Percentiles rank a stretch among this genome's conserved stretches.
Conservation (phyloP, 2,329 filamentous ascomycete species). For the Colletotrichum plurivorum region DNA sequence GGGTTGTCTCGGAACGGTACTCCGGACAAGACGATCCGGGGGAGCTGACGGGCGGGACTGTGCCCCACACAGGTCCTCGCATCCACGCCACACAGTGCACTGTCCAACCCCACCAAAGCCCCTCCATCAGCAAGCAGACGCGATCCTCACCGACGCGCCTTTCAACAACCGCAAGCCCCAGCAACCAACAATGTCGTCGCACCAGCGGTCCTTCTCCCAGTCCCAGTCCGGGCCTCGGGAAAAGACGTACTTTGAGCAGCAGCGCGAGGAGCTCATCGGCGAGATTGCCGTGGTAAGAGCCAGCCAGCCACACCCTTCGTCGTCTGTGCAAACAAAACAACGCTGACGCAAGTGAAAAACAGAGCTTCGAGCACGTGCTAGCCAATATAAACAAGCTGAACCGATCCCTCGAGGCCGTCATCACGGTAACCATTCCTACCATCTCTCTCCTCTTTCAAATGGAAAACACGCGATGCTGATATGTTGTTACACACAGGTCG, state of each 20-base stretch:
- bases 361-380: constrained; percentile 90
- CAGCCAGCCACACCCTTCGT: background rate
- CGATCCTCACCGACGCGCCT: constrained; percentile 19
- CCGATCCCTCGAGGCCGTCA: constrained; percentile 90
- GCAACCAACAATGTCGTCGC: constrained; percentile 34
- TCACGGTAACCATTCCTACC: constrained; percentile 70
- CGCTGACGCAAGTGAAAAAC: constrained; percentile 21
- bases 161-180: background rate
- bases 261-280: constrained; percentile 78
- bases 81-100: background rate
- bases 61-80: too few species aligned
- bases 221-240: constrained; percentile 47
- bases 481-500: constrained; percentile 70
- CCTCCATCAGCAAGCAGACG: constrained; percentile 28
- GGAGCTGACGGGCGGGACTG: too few species aligned
- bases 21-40: too few species aligned
- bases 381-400: constrained; percentile 98
- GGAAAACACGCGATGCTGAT: background rate
- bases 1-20: too few species aligned
- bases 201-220: constrained; percentile 40
- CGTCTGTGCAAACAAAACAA: background rate
- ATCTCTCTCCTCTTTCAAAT: background rate
- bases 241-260: constrained; percentile 81
- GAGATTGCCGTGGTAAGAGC: constrained; percentile 78
- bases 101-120: constrained; percentile 21